These are phyloP conservation scores for Fusarium multiceps DNA, from an alignment of 2,329 filamentous ascomycete genomes.

Conservation along the genomic window DNA sequence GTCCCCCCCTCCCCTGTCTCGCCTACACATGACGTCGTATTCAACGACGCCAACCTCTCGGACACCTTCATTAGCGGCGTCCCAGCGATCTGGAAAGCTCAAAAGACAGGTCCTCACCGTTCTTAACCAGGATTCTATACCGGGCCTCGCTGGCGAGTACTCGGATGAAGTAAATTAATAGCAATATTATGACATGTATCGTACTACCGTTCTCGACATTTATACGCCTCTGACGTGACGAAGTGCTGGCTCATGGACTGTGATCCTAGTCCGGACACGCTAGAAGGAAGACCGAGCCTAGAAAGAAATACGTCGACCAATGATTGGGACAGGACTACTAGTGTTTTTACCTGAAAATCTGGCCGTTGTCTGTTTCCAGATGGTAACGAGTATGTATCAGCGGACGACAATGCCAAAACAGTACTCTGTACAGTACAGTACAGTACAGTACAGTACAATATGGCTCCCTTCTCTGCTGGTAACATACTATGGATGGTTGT, in stretches of 20 bases:
- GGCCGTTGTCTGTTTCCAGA: not conserved
- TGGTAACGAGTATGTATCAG: not conserved
- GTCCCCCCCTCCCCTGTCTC: slow-evolving; percentile 11
- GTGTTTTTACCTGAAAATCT: not conserved
- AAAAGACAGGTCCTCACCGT: slow-evolving; percentile 34
- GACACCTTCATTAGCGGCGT: slow-evolving; percentile 42
- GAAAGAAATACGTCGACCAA: slow-evolving; percentile 8
- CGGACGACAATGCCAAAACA: slow-evolving; percentile 6
- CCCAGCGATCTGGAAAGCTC: slow-evolving; percentile 46
- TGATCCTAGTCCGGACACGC: slow-evolving; percentile 12
- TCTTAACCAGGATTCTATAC: slow-evolving; percentile 27
- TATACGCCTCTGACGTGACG: slow-evolving; percentile 42
- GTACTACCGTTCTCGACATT: slow-evolving; percentile 5
- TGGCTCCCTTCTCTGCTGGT: slow-evolving; percentile 3
- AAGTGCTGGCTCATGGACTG: slow-evolving; percentile 1
- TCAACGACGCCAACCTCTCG: slow-evolving; percentile 31
- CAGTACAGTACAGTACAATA: not conserved
- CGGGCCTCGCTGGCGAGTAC: slow-evolving; percentile 16
- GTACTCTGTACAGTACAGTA: not conserved
- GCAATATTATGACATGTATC: slow-evolving; percentile 21
- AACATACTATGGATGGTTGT: slow-evolving; percentile 13
- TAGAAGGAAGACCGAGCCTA: slow-evolving; percentile 23
- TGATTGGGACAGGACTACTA: not conserved
- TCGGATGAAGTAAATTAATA: slow-evolving; percentile 34
- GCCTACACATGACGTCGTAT: slow-evolving; percentile 30